Evolutionary conservation across 192 early-diverging fungal species (phyloP).

Genomic region (Dissophora ornata): DNA sequence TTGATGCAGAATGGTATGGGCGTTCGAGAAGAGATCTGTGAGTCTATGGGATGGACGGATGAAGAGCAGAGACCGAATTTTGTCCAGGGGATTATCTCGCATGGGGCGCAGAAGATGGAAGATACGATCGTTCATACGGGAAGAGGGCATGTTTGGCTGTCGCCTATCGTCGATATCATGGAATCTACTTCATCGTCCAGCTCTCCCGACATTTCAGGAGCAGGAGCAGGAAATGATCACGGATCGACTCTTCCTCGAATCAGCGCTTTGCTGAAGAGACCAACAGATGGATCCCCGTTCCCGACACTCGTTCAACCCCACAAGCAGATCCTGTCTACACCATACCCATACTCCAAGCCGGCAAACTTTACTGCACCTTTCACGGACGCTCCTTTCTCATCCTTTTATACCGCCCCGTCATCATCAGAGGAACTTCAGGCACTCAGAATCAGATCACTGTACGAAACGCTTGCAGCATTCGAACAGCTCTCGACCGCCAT

Average conservation of each 20-base stretch:
- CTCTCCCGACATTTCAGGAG: neutral
- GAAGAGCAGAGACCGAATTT: slow-evolving; percentile 52
- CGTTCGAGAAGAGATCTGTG: slow-evolving; percentile 63
- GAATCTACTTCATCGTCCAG: slow-evolving; percentile 7
- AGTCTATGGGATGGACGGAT: slow-evolving; percentile 59
- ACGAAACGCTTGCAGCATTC: slow-evolving; percentile 25
- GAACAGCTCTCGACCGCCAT: slow-evolving; percentile 54
- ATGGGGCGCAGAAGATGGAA: slow-evolving; percentile 56
- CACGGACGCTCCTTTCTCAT: slow-evolving; percentile 27
- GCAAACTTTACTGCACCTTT: slow-evolving; percentile 40
- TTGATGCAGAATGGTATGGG: slow-evolving; percentile 79
- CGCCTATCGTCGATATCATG: slow-evolving; percentile 24
- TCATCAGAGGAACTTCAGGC: slow-evolving; percentile 8
- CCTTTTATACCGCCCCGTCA: slow-evolving; percentile 28
- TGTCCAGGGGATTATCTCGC: slow-evolving; percentile 45
- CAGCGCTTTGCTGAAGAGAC: neutral
- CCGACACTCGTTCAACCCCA: slow-evolving; percentile 11
- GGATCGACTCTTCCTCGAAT: slow-evolving; percentile 4
- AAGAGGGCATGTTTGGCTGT: slow-evolving; percentile 61
- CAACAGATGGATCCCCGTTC: slow-evolving; percentile 31
- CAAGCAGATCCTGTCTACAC: neutral
- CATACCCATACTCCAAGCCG: slow-evolving; percentile 8
- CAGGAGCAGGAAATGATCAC: neutral
- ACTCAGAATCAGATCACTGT: slow-evolving; percentile 32
- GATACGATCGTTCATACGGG: slow-evolving; percentile 71